Conservation (phyloP, 306 rosid genomes). For the Delonix regia region DNA sequence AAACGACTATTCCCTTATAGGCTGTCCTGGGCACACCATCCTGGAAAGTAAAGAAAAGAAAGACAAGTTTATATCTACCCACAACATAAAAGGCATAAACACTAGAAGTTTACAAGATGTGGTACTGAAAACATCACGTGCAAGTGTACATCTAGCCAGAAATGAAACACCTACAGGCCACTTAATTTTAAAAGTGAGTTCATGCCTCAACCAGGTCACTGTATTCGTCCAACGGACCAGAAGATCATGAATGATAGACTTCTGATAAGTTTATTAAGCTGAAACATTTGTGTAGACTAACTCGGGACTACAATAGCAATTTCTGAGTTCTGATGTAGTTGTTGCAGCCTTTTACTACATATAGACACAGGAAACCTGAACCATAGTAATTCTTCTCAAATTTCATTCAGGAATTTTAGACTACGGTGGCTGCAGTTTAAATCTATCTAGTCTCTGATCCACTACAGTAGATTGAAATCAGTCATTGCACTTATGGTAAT, state of each 20-base stretch:
- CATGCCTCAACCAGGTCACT: neutral
- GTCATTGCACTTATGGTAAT: constrained; percentile 17
- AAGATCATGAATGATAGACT: constrained; percentile 7
- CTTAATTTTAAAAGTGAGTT: neutral
- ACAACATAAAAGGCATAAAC: neutral
- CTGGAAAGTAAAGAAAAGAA: constrained; percentile 46
- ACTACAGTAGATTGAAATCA: neutral
- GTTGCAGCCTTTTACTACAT: neutral
- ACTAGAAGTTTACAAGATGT: neutral
- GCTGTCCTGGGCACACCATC: constrained; percentile 97
- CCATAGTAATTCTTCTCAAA: constrained; percentile 14
- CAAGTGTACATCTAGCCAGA: neutral
- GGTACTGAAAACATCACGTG: constrained; percentile 3
- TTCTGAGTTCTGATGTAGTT: constrained; percentile 17
- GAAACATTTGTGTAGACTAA: constrained; percentile 3
- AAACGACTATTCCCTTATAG: constrained; percentile 88
- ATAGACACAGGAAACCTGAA: constrained; percentile 1
- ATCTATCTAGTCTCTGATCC: constrained; percentile 9
- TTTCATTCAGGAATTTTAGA: constrained; percentile 13
- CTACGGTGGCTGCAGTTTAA: constrained; percentile 1
- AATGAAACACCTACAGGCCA: neutral
- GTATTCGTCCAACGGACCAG: constrained; percentile 8
- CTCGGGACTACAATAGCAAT: constrained; percentile 9
- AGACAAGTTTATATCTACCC: constrained; percentile 23
- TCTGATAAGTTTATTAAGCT: constrained; percentile 1